phyloP scores from a whole-genome alignment of 805 yeast genomes.

The Candida dendrica region DNA sequence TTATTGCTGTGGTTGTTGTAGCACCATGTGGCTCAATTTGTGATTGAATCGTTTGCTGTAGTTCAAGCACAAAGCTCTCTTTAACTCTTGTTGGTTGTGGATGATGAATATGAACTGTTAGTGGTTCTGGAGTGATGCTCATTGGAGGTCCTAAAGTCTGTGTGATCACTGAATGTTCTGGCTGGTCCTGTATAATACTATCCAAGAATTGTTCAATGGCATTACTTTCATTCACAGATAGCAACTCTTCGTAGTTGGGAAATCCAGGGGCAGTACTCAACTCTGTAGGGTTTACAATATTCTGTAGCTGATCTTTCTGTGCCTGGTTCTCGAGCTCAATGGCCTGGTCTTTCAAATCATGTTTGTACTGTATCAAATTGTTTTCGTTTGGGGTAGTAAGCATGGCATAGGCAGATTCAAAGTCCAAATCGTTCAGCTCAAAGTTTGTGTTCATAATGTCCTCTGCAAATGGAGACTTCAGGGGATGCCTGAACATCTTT shows the following conservation, averaged over 20 bases:
- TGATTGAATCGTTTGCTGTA: too few species aligned
- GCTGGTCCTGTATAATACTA: conserved; percentile 20
- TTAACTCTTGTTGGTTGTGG: background rate
- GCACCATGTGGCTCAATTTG: too few species aligned
- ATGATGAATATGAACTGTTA: background rate
- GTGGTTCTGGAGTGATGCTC: background rate
- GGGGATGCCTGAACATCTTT: background rate
- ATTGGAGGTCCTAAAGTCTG: background rate
- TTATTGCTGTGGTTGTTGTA: background rate
- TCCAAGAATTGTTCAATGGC: conserved; percentile 22
- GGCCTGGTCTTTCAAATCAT: background rate
- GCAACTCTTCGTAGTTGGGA: conserved; percentile 14
- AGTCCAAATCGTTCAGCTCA: conserved; percentile 18
- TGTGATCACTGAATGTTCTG: background rate
- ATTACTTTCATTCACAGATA: conserved; percentile 19
- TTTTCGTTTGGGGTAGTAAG: conserved; percentile 15
- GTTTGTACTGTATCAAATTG: background rate
- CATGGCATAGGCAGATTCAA: conserved; percentile 21
- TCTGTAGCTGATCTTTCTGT: background rate
- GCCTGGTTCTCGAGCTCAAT: background rate
- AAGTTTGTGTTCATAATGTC: background rate
- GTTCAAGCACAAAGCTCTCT: too few species aligned
- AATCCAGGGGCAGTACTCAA: background rate
- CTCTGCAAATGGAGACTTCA: conserved; percentile 2
- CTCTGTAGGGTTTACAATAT: background rate